These are phyloP conservation scores for Theileria equi DNA, from an alignment of 169 alveolate genomes.

Conservation along the genomic window DNA sequence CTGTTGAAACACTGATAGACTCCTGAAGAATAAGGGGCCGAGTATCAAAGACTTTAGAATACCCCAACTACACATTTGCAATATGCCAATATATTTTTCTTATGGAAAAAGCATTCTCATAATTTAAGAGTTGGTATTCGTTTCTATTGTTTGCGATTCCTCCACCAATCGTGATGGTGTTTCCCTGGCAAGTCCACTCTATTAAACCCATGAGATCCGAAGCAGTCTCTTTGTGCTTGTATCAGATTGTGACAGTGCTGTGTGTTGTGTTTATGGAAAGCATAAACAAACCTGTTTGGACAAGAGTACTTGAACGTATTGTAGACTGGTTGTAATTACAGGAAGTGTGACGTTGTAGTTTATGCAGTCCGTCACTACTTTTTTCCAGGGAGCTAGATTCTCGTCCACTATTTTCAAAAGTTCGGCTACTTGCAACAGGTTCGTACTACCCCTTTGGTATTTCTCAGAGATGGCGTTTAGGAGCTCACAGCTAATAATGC, in stretches of 20 bases:
- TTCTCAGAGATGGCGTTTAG: conserved; percentile 66
- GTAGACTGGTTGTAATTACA: conserved; percentile 68
- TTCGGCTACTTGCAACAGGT: conserved; percentile 43
- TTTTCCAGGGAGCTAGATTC: conserved; percentile 64
- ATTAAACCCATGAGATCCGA: conserved; percentile 80
- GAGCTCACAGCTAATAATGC: conserved; percentile 78
- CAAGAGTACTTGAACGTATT: conserved; percentile 68
- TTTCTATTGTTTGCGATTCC: background rate
- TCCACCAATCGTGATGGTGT: conserved; percentile 66
- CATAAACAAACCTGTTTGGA: conserved; percentile 29
- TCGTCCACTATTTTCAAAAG: conserved; percentile 48
- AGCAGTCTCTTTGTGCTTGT: conserved; percentile 84
- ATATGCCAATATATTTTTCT: no score
- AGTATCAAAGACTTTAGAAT: no score
- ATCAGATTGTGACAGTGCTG: conserved; percentile 69
- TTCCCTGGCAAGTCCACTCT: conserved; percentile 71
- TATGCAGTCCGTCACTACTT: conserved; percentile 62
- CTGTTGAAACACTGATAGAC: no score
- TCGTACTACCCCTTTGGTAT: conserved; percentile 8
- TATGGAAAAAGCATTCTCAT: no score
- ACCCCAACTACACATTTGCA: no score
- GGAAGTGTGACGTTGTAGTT: conserved; percentile 67
- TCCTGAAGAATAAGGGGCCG: no score
- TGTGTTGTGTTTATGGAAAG: background rate
- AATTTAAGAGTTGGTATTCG: no score